Evolutionary conservation across 768 basidiomycete genomes (phyloP).

Genomic region (Pulveroboletus ravenelii): DNA sequence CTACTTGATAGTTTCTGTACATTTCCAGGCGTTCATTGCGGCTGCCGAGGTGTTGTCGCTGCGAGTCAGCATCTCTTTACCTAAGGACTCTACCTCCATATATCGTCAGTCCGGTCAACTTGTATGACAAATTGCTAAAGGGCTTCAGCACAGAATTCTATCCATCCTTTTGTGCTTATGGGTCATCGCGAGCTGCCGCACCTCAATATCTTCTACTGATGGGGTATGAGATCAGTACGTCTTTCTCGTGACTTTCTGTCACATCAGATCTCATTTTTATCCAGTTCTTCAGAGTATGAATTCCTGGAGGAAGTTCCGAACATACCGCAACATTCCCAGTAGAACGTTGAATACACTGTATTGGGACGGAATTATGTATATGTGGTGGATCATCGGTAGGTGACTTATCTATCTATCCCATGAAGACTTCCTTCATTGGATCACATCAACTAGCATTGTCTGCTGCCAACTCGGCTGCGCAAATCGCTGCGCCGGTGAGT

Average conservation of each 20-base stretch:
- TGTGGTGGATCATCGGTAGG: constrained; percentile 22
- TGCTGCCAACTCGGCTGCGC: constrained; percentile 11
- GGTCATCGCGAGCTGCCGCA: constrained; percentile 12
- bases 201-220: constrained; percentile 15
- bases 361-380: constrained; percentile 27
- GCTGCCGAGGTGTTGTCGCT: constrained; percentile 9
- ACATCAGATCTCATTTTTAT: neutral
- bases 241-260: neutral
- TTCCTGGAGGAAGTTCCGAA: constrained; percentile 21
- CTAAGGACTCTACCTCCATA: constrained; percentile 13
- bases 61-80: constrained; percentile 7
- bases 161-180: constrained; percentile 14
- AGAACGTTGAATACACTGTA: constrained; percentile 19
- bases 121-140: neutral
- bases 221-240: constrained; percentile 21
- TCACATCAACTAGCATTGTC: constrained; percentile 10
- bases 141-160: constrained; percentile 12
- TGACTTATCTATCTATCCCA: neutral
- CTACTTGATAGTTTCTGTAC: neutral
- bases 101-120: constrained; percentile 17
- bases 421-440: neutral
- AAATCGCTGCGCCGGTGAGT: constrained; percentile 20
- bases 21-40: constrained; percentile 13
- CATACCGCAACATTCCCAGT: constrained; percentile 18
- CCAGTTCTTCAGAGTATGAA: constrained; percentile 25